Evolutionary conservation across 1,284 basidiomycete species (phyloP), one percentile per base, ranked within the genome.

Genomic region (Cryptococcus amylolentus): DNA sequence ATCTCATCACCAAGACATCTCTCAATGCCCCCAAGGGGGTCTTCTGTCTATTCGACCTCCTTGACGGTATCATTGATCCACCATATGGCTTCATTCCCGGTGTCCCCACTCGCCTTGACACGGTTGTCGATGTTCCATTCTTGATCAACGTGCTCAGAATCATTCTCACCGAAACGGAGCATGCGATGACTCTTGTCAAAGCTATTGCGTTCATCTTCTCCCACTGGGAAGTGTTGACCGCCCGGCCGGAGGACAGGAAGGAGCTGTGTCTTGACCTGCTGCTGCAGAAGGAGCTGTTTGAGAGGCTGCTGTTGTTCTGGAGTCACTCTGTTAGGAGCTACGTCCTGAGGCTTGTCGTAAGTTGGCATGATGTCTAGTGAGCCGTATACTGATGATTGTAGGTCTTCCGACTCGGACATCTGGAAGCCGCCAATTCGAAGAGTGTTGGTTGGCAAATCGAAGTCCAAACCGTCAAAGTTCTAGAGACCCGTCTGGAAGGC

Each of bases 21-120:
- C 64, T 81, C 61, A 81, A 79, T 65, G 78, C 80, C 18, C 79
- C 79, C 14, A 76, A 79, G 54, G 77, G 79, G 13, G 78, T 81
- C 23, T 81, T 80, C 64, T 79, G 74, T 45, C 62, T 79, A 20
- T 78, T 79, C 52, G 77, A 79, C 60, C 59, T 79, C n/a, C 60
- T 79, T 16, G 75, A 77, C 52, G 73, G 72, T 9, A 66, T 75
- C 16, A 71, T 77, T 48, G 72, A 76, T 57, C 70, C 76, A 2
- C 65, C 71, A 8, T 54, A 62, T 28, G 70, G 72, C 9, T 65
- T 70, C 14, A 60, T 68, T 50, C 63, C 51, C n/a, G 61, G 45
- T 26, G 44, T 46, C 39, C 53, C 53, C 5, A 41, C 38, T 35
- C 56, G 41, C 9, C 20, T 54, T 13, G 42, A 58, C 28, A 67